Evolutionary conservation across 345 rosid genomes (phyloP), one percentile per base, ranked within the genome.

Genomic region (Sonneratia alba): DNA sequence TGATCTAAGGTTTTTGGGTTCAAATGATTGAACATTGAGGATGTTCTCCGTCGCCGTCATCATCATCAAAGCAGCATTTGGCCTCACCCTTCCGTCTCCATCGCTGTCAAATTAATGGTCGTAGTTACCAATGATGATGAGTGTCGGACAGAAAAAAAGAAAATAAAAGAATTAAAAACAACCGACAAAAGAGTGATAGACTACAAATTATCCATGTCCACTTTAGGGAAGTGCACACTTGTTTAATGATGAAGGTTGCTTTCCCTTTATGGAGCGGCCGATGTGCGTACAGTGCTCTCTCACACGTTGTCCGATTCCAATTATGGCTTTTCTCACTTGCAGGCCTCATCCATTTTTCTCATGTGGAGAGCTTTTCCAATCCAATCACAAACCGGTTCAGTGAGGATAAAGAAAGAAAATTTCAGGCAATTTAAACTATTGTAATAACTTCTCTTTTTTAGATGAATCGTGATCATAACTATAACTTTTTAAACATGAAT

Each of bases 221-320:
- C 71, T 75, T 72, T 81, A 53, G 27, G 86, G 83, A 80, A 78
- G 79, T 82, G 80, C 77, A 75, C 6, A 19, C 42, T 16, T 51
- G 36, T 34, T 70, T 69, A 66, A 66, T 40, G 59, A 56, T 53
- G 24, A 27, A 32, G 36, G 43, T 32, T 53, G 73, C 75, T 81
- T 81, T 70, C 84, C 86, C 77, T 79, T 79, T 81, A 51, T n/a
- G 76, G 86, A 71, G 81, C 70, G 78, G 79, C 55, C 34, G 51
- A 27, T 27, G 18, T 15, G 47, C 16, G 13, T n/a, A 42, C 67
- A 22, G 22, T 48, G 61, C 62, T 36, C 34, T 42, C 55, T 24
- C 61, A 7, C 16, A 18, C 40, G 48, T 11, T 69, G 71, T 48
- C 56, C 38, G 42, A 51, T 69, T 69, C 61, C 61, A 69, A 53